A percentile compares a stretch with the other conserved stretches of the same genome.
Conservation (phyloP, 768 basidiomycete genomes). For the Myochromella boudieri region DNA sequence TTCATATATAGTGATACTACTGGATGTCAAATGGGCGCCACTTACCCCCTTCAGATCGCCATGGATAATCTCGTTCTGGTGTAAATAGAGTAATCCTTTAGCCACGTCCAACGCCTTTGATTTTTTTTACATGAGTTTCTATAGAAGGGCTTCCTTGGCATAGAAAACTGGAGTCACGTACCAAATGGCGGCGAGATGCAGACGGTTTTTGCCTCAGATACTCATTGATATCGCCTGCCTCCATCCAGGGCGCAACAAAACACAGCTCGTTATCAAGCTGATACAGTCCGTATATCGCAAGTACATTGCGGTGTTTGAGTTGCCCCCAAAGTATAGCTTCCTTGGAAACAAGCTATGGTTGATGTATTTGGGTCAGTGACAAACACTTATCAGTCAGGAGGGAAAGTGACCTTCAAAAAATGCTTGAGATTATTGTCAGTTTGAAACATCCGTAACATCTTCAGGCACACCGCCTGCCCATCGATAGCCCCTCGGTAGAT, state of each 20-base stretch:
- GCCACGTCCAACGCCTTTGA: slow-evolving; percentile 4
- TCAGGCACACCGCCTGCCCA: neutral
- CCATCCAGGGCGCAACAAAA: slow-evolving; percentile 12
- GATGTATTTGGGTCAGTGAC: neutral
- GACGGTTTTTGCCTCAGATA: slow-evolving; percentile 1
- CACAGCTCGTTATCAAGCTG: neutral
- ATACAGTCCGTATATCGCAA: slow-evolving; percentile 10
- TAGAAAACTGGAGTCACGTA: neutral
- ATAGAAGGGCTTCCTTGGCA: neutral
- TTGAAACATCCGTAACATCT: neutral
- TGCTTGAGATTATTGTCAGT: neutral
- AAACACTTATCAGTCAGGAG: neutral
- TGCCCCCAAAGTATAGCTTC: slow-evolving; percentile 10
- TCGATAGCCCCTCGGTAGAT: slow-evolving; percentile 2
- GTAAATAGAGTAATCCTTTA: slow-evolving; percentile 5
- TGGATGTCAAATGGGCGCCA: neutral
- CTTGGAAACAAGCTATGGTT: slow-evolving; percentile 1
- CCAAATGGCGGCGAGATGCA: neutral
- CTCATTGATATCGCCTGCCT: slow-evolving; percentile 4
- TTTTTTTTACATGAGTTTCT: neutral
- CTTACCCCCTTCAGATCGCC: slow-evolving; percentile 10
- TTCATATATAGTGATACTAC: neutral
- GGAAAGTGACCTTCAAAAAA: neutral
- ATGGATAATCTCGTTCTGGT: slow-evolving; percentile 4
- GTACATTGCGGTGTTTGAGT: slow-evolving; percentile 2